Evolutionary conservation across 2,329 filamentous ascomycete genomes (phyloP).

Genomic region (Phaeomoniella chlamydospora): DNA sequence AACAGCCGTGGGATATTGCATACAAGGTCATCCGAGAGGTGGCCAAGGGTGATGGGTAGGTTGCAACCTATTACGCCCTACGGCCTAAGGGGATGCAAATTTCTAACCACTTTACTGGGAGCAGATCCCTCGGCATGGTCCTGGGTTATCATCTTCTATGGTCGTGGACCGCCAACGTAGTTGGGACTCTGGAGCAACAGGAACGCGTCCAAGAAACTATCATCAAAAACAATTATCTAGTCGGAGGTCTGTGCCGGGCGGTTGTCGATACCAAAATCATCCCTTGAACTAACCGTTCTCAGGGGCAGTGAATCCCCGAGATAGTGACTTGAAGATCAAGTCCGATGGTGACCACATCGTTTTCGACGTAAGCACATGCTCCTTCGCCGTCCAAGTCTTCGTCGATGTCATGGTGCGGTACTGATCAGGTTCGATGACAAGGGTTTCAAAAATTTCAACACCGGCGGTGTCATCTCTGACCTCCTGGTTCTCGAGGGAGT

Average conservation of each 20-base stretch:
- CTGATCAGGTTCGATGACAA: too few species aligned
- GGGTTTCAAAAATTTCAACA: conserved; percentile 53
- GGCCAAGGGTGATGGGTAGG: conserved; percentile 46
- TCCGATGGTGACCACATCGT: conserved; percentile 35
- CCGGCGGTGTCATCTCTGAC: conserved; percentile 51
- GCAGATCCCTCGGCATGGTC: conserved; percentile 47
- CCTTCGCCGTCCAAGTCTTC: not conserved
- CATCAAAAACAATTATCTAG: conserved; percentile 49
- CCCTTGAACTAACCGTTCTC: not conserved
- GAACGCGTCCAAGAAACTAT: conserved; percentile 43
- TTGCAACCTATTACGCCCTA: not conserved
- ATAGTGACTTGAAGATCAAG: conserved; percentile 45
- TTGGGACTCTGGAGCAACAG: conserved; percentile 45
- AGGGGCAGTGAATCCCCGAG: conserved; percentile 50
- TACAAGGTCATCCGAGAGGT: conserved; percentile 48
- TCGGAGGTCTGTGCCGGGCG: too few species aligned
- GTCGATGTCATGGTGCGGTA: conserved; percentile 19
- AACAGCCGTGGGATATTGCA: conserved; percentile 37
- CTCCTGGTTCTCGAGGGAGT: conserved; percentile 52
- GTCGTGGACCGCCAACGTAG: conserved; percentile 45
- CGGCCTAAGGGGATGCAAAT: not conserved
- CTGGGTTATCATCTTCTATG: conserved; percentile 52
- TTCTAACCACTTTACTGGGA: too few species aligned
- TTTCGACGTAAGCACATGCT: conserved; percentile 3
- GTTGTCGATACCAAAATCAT: not conserved